Base-by-base conservation (phyloP, 2,329 filamentous ascomycete genomes). In the Venturia effusa region DNA sequence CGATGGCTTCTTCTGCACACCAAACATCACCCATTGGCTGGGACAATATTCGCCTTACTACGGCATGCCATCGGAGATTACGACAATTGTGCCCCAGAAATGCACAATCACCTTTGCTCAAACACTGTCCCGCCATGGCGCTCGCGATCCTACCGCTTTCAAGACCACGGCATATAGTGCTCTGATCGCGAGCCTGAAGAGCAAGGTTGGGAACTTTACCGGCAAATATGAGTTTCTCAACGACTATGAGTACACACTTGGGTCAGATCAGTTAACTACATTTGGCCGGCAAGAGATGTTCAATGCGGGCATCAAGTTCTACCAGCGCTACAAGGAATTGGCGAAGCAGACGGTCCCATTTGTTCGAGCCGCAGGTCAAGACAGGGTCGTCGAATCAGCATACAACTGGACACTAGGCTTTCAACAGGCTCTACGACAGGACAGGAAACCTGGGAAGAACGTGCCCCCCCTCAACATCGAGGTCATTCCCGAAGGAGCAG, bases 21-120 rank as follows among this genome's bases (percentile, higher is more conserved):
- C 82, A 4, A 73, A 81, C 39, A 81, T 87, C 55, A 84, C 85
- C 1, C 88, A 85, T 68, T 82, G 80, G 64, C 96, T 91, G 90
- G 92, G 92, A 64, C 91, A 93, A 73, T 96, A 96, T 74, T 88
- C 90, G 22, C 90, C 92, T 1, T 95, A 86, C 76, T 96, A 89
- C 75, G 82, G 87, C 0, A 87, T 92, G 0, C 82, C 86, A 7
- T 91, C 88, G 0, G 78, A 83, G 2, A 83, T 90, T 61, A 78
- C 84, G 19, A 69, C 80, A 7, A 78, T 79, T 8, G 77, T 88
- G 0, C 92, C 91, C 0, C 68, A 78, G 0, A 80, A 79, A n/a
- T 97, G 92, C 75, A 77, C 83, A 15, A 77, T 93, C 68, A 93
- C 87, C 2, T 93, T 96, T 74, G 92, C 83, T 0, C 88, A 92